A percentile compares a stretch with the other conserved stretches of the same genome.
These are phyloP conservation scores for Leccinum fibrillosum DNA, from an alignment of 768 basidiomycete genomes.

Conservation along the genomic window DNA sequence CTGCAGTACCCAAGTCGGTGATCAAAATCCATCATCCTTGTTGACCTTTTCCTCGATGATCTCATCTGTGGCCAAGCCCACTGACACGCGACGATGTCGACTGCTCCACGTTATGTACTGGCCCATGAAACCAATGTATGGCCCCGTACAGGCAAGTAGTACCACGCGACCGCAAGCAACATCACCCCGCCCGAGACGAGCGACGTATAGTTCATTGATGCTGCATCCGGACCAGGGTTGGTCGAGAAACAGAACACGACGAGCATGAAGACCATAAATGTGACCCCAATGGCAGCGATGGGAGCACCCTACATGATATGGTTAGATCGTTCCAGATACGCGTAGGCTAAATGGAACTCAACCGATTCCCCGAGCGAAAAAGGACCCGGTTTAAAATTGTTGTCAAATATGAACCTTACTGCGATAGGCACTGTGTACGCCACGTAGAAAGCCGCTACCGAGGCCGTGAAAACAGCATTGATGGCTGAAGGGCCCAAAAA, in stretches of 20 bases:
- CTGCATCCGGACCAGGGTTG: constrained; percentile 39
- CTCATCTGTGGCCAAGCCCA: not conserved
- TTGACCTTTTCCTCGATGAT: not conserved
- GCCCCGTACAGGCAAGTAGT: constrained; percentile 73
- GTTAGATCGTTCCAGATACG: not conserved
- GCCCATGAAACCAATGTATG: constrained; percentile 65
- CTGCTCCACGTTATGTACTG: constrained; percentile 41
- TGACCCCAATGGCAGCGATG: constrained; percentile 49
- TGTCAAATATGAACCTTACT: constrained; percentile 44
- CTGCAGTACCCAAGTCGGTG: no score
- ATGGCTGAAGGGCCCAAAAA: constrained; percentile 54
- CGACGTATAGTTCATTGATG: constrained; percentile 68
- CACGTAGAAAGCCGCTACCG: constrained; percentile 42
- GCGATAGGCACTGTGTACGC: constrained; percentile 45
- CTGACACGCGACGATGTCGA: not conserved
- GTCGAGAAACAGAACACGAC: constrained; percentile 62
- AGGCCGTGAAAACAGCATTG: constrained; percentile 51
- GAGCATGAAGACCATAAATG: constrained; percentile 63
- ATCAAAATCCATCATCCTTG: not conserved
- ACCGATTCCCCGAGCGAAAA: constrained; percentile 43
- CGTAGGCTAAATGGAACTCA: constrained; percentile 3
- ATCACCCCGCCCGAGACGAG: constrained; percentile 62
- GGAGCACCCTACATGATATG: constrained; percentile 44
- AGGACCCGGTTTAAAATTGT: constrained; percentile 43
- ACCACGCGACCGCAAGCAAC: constrained; percentile 54